Evolutionary conservation across 2,329 filamentous ascomycete genomes (phyloP).

Genomic region (Pseudodiploospora longispora): DNA sequence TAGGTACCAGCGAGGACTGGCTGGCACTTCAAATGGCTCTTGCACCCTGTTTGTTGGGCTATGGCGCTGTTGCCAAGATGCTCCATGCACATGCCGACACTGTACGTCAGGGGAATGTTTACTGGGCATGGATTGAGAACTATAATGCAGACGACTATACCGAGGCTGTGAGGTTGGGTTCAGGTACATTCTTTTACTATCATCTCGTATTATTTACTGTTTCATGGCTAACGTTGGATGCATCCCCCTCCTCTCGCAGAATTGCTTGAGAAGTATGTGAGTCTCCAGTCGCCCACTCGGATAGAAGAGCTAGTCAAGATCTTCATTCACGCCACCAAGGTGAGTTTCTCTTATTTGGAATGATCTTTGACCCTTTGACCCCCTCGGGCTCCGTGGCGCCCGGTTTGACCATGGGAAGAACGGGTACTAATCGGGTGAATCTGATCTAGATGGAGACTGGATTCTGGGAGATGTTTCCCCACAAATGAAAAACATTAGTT

Average conservation of each 20-base stretch:
- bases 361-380: no score
- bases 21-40: constrained; percentile 77
- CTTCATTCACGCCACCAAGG: constrained; percentile 81
- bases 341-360: constrained; percentile 27
- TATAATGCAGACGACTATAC: constrained; percentile 77
- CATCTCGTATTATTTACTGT: neutral
- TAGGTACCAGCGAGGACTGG: constrained; percentile 83
- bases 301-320: constrained; percentile 78
- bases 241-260: constrained; percentile 31
- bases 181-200: constrained; percentile 42
- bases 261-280: constrained; percentile 66
- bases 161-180: constrained; percentile 61
- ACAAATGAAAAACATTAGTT: constrained; percentile 10
- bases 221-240: neutral
- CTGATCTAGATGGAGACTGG: constrained; percentile 41
- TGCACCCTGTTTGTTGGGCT: constrained; percentile 84
- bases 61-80: constrained; percentile 68
- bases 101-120: constrained; percentile 57
- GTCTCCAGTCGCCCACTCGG: constrained; percentile 62
- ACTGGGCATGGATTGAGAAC: constrained; percentile 88
- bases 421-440: constrained; percentile 3
- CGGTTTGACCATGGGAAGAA: no score
- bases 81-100: constrained; percentile 57
- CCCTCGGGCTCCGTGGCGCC: no score
- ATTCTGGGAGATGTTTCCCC: constrained; percentile 48